A percentile compares a stretch with the other conserved stretches of the same genome.
These are phyloP conservation scores for Alternaria gaisen DNA, from an alignment of 2,329 filamentous ascomycete genomes.

Conservation along the genomic window DNA sequence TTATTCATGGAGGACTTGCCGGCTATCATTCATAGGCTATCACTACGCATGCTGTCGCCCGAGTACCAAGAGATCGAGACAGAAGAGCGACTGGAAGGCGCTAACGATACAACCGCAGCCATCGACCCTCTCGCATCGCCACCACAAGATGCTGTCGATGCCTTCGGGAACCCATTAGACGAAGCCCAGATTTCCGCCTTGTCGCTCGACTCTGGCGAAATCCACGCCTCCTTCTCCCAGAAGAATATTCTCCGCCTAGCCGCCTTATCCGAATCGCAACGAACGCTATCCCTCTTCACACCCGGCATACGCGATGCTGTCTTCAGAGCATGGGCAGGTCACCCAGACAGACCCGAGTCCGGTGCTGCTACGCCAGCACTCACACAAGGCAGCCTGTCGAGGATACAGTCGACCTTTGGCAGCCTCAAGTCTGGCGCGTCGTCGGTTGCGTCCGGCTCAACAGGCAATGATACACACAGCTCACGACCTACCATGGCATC, in stretches of 20 bases:
- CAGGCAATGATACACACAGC: constrained; percentile 58
- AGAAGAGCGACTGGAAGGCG: constrained; percentile 59
- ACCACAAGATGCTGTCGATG: constrained; percentile 82
- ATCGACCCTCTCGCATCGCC: constrained; percentile 84
- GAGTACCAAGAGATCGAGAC: constrained; percentile 78
- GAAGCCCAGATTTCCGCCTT: constrained; percentile 78
- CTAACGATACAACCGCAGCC: constrained; percentile 64
- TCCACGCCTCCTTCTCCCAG: constrained; percentile 91
- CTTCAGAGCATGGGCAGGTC: constrained; percentile 89
- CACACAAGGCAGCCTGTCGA: constrained; percentile 56
- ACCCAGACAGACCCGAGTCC: constrained; percentile 73
- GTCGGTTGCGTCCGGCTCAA: constrained; percentile 54
- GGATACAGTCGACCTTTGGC: constrained; percentile 56
- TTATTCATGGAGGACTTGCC: constrained; percentile 98
- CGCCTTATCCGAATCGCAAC: constrained; percentile 84
- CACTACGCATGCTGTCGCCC: constrained; percentile 86
- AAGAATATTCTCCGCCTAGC: constrained; percentile 89
- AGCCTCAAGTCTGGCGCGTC: constrained; percentile 58
- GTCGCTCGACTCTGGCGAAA: constrained; percentile 80
- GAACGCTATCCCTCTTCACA: constrained; percentile 89
- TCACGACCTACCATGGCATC: constrained; percentile 73
- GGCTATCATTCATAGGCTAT: constrained; percentile 93
- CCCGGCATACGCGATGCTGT: constrained; percentile 89
- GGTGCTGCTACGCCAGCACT: constrained; percentile 53
- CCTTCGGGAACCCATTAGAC: constrained; percentile 78